Conservation (phyloP, 192 early-diverging fungal genomes). For the Thamnidium elegans region DNA sequence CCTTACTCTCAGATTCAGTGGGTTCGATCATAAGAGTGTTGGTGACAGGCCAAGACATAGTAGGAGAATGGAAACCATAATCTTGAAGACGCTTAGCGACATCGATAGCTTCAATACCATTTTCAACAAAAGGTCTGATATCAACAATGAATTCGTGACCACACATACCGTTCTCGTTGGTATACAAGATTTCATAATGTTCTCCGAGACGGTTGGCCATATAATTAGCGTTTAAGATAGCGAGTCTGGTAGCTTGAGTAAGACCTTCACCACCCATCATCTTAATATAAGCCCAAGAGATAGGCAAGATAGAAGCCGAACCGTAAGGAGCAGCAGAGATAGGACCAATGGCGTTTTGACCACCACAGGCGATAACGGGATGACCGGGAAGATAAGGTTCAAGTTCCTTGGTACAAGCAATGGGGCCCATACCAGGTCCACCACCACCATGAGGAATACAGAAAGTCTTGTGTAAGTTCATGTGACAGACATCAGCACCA, state of each 20-base stretch:
- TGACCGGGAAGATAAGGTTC: slow-evolving; percentile 92
- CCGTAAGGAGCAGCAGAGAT: slow-evolving; percentile 97
- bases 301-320: slow-evolving; percentile 92
- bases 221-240: slow-evolving; percentile 98
- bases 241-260: slow-evolving; percentile 80
- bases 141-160: slow-evolving; percentile 99
- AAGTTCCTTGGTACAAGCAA: slow-evolving; percentile 86
- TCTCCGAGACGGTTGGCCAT: slow-evolving; percentile 87
- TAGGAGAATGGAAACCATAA: slow-evolving; percentile 98
- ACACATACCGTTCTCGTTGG: slow-evolving; percentile 92
- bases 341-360: slow-evolving; percentile 82
- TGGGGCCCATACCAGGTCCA: slow-evolving; percentile 97
- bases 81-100: slow-evolving; percentile 99
- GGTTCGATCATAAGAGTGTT: slow-evolving; percentile 99
- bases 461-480: slow-evolving; percentile 99
- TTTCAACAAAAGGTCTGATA: slow-evolving; percentile 81
- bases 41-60: slow-evolving; percentile 99
- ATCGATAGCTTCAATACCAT: slow-evolving; percentile 90
- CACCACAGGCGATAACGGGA: slow-evolving; percentile 72
- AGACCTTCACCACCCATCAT: slow-evolving; percentile 96
- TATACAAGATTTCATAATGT: slow-evolving; percentile 92
- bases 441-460: slow-evolving; percentile 99
- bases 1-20: slow-evolving; percentile 92
- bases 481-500: slow-evolving; percentile 98
- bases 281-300: slow-evolving; percentile 99